These are phyloP conservation scores for Glycyrrhiza uralensis DNA, from an alignment of 306 rosid species.

Conservation along the genomic window DNA sequence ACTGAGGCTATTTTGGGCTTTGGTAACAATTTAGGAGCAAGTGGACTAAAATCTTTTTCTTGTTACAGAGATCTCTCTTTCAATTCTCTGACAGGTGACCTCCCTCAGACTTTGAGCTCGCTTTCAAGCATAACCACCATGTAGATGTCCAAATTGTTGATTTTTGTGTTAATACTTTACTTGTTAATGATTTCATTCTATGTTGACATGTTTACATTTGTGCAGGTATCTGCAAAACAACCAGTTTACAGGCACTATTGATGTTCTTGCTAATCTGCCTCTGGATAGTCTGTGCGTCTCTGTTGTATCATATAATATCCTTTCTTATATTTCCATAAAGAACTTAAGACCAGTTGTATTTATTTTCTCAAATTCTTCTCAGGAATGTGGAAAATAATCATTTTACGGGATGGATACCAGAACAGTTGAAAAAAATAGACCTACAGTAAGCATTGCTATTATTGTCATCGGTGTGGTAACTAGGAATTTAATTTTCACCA, in stretches of 20 bases:
- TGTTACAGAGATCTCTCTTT: conserved; percentile 87
- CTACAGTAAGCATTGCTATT: conserved; percentile 56
- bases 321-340: conserved; percentile 20
- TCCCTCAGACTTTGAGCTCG: conserved; percentile 82
- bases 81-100: conserved; percentile 69
- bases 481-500: conserved; percentile 4
- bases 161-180: conserved; percentile 19
- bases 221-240: conserved; percentile 82
- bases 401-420: conserved; percentile 93
- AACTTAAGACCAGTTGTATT: conserved; percentile 18
- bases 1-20: conserved; percentile 5
- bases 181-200: conserved; percentile 26
- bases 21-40: background rate
- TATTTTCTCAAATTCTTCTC: conserved; percentile 32
- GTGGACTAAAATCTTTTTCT: conserved; percentile 27
- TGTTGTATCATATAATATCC: conserved; percentile 13
- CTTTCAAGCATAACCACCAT: conserved; percentile 62
- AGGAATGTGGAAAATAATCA: conserved; percentile 88
- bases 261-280: conserved; percentile 80
- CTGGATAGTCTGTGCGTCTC: conserved; percentile 69
- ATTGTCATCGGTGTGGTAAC: conserved; percentile 21
- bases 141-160: conserved; percentile 44
- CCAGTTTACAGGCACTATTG: conserved; percentile 81
- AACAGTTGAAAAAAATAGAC: conserved; percentile 60
- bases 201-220: conserved; percentile 31